These are phyloP conservation scores for Lolium perenne DNA, from an alignment of 176 grass and related monocot species.

Conservation along the genomic window DNA sequence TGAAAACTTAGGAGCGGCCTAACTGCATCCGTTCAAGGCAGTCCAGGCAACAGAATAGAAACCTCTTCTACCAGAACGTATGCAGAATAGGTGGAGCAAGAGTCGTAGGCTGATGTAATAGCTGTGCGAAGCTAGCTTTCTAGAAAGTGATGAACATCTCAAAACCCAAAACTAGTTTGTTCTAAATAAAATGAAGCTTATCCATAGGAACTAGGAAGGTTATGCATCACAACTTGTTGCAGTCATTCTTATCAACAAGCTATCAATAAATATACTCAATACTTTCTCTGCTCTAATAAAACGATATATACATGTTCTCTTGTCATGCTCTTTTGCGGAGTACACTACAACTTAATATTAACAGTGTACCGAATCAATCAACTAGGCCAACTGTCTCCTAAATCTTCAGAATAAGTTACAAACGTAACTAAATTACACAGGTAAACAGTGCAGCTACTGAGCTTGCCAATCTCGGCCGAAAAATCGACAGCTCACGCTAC, in stretches of 20 bases:
- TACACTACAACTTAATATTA: too few species aligned
- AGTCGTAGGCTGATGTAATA: neutral
- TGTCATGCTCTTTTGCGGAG: neutral
- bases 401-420: neutral
- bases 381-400: neutral
- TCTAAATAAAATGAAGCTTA: neutral
- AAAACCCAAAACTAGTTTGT: neutral
- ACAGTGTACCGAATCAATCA: too few species aligned
- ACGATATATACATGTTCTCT: neutral
- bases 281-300: neutral
- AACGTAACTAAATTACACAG: too few species aligned
- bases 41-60: neutral
- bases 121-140: constrained; percentile 5
- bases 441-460: neutral
- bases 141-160: constrained; percentile 7
- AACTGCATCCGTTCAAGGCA: neutral
- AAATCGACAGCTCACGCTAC: neutral
- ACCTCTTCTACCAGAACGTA: constrained; percentile 4
- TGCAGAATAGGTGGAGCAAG: neutral
- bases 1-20: too few species aligned
- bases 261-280: neutral
- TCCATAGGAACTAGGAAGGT: constrained; percentile 1
- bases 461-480: neutral
- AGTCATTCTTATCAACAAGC: neutral
- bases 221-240: neutral